These are phyloP conservation scores for Gracilariopsis chorda DNA, from an alignment of 23 red algal genomes.

Conservation along the genomic window DNA sequence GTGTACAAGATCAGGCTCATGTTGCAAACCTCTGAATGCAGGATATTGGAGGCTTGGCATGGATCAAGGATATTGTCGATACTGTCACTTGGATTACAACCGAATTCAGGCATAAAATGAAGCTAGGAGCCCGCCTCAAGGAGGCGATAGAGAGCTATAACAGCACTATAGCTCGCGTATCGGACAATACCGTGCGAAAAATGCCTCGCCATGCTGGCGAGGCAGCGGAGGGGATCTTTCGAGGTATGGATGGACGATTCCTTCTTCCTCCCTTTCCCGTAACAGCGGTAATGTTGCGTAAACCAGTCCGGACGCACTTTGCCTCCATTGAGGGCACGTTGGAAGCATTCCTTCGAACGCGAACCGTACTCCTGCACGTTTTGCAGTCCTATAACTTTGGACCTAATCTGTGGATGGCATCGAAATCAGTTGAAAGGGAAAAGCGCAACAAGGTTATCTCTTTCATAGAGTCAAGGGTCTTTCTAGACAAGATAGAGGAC, in stretches of 20 bases:
- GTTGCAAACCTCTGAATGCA: conserved; percentile 1
- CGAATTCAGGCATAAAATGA: background rate
- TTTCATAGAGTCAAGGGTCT: background rate
- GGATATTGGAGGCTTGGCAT: background rate
- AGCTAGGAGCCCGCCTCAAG: background rate
- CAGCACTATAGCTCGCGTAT: background rate
- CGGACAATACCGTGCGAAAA: background rate
- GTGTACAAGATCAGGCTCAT: conserved; percentile 10
- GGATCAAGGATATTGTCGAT: background rate
- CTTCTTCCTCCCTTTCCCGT: too few species aligned
- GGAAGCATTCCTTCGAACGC: too few species aligned
- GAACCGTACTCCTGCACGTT: background rate
- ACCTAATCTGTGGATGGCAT: background rate
- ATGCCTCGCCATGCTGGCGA: background rate
- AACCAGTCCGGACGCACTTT: background rate
- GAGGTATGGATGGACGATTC: background rate
- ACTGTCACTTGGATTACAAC: background rate
- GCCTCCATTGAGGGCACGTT: too few species aligned
- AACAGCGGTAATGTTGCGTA: too few species aligned
- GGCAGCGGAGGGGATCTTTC: background rate
- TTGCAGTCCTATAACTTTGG: background rate
- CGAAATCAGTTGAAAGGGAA: background rate
- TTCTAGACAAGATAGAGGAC: background rate
- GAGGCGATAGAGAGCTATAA: background rate
- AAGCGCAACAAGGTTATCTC: background rate